Evolutionary conservation across 2,329 filamentous ascomycete species (phyloP), one percentile per base, ranked within the genome.

Genomic region (Mycosphaerelloides madeirae): DNA sequence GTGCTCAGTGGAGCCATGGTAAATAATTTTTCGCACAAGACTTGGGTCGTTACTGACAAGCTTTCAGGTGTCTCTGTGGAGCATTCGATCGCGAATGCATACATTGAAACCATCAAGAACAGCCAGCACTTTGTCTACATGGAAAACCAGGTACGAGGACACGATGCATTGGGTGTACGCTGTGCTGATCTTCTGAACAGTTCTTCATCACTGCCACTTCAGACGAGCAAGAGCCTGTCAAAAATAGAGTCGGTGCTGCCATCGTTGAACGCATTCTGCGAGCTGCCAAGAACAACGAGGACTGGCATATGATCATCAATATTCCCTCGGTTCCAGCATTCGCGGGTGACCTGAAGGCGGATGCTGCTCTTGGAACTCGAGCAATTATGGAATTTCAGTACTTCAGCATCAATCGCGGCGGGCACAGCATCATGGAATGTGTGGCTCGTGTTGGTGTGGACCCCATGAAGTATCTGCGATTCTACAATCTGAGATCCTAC

Each of bases 61-160:
- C 22, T 25, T 25, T 6, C 22, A 25, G 22, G 22, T 15, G 69
- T 72, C 15, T 59, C 65, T 5, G 74, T 76, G 4, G 82, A 85
- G 64, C 88, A 93, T 64, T 95, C 88, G 1, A 91, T 98, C 60
- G 90, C 95, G 73, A 93, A 85, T 51, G 91, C 91, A 2, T 97
- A 97, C 61, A 80, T 95, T 54, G 91, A 94, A 64, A 82, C 94
- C 73, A 98, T 98, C 56, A 85, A 93, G 52, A 84, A 94, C 52
- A 95, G 89, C 2, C 87, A 97, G 38, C 91, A 97, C 64, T 96
- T 50, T 80, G 87, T 97, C 40, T 96, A 97, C 67, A 95, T 97
- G 54, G 91, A 97, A 64, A 97, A 44, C n/a, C 35, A 38, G 28
- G 31, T n/a, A 25, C 22, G 22, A 6, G 5, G 22, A 25, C 13